phyloP scores from a whole-genome alignment of 192 early-diverging fungal species.

The Kickxella alabastrina region DNA sequence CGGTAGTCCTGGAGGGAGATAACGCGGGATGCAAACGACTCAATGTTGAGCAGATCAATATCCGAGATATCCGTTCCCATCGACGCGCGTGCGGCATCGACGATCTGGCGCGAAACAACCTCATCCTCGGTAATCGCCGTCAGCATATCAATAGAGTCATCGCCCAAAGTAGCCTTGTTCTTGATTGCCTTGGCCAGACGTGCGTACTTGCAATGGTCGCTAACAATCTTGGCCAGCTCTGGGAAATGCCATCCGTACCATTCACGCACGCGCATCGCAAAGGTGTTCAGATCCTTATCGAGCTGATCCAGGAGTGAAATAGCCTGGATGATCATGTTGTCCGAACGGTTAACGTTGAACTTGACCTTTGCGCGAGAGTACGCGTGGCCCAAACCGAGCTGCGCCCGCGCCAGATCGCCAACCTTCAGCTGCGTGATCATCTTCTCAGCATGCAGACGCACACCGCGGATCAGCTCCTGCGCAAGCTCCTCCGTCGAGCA shows the following conservation, averaged over 20 bases:
- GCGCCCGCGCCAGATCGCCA: slow-evolving; percentile 88
- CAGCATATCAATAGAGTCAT: slow-evolving; percentile 69
- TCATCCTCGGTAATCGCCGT: slow-evolving; percentile 82
- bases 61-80: slow-evolving; percentile 99
- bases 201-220: slow-evolving; percentile 90
- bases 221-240: slow-evolving; percentile 93
- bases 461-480: slow-evolving; percentile 88
- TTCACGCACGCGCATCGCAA: slow-evolving; percentile 94
- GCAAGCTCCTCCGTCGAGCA: slow-evolving; percentile 79
- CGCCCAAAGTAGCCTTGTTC: slow-evolving; percentile 85
- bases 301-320: slow-evolving; percentile 94
- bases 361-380: slow-evolving; percentile 99
- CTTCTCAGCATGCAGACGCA: slow-evolving; percentile 87
- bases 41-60: slow-evolving; percentile 93
- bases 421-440: slow-evolving; percentile 85
- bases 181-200: slow-evolving; percentile 84
- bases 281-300: slow-evolving; percentile 98
- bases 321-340: slow-evolving; percentile 95
- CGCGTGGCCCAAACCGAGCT: slow-evolving; percentile 96
- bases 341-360: slow-evolving; percentile 98
- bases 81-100: slow-evolving; percentile 89
- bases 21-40: slow-evolving; percentile 88
- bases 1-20: slow-evolving; percentile 91
- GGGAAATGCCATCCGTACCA: slow-evolving; percentile 99
- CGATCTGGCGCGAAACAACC: slow-evolving; percentile 77